Evolutionary conservation across 1,139 yeast species (phyloP).

Genomic region (Groenewaldozyma sp.): DNA sequence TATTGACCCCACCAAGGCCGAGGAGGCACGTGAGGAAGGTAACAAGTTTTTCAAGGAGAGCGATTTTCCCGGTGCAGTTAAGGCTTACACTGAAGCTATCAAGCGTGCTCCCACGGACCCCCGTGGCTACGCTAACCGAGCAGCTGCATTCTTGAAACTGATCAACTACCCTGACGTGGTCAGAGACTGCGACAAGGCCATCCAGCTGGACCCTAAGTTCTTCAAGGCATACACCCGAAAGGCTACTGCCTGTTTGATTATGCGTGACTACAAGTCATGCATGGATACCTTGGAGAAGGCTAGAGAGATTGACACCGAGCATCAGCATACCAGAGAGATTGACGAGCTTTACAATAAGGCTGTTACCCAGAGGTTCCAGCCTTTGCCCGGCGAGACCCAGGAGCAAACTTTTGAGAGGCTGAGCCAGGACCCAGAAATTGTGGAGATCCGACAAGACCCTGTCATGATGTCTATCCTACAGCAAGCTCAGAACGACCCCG

Average conservation of each 20-base stretch:
- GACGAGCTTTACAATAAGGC: slow-evolving; percentile 79
- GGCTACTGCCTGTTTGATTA: slow-evolving; percentile 88
- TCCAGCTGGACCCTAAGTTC: slow-evolving; percentile 77
- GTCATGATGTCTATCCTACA: slow-evolving; percentile 92
- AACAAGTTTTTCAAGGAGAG: slow-evolving; percentile 81
- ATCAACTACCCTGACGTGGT: slow-evolving; percentile 97
- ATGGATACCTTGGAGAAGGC: slow-evolving; percentile 77
- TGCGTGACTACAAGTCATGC: slow-evolving; percentile 77
- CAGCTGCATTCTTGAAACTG: slow-evolving; percentile 89
- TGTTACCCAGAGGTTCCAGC: slow-evolving; percentile 63
- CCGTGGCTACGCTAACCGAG: slow-evolving; percentile 95
- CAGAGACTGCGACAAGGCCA: slow-evolving; percentile 83
- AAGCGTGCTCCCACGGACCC: slow-evolving; percentile 96
- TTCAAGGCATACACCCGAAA: slow-evolving; percentile 94
- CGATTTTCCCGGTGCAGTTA: slow-evolving; percentile 96
- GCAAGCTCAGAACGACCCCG: slow-evolving; percentile 94
- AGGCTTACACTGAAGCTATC: slow-evolving; percentile 89
- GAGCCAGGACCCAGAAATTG: slow-evolving; percentile 88
- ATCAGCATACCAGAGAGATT: slow-evolving; percentile 61
- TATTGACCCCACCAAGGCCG: slow-evolving; percentile 86
- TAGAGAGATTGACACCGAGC: slow-evolving; percentile 61
- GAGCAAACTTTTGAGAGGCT: slow-evolving; percentile 92
- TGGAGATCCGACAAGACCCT: slow-evolving; percentile 85
- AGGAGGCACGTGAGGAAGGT: slow-evolving; percentile 89
- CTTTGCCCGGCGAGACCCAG: slow-evolving; percentile 83